These are phyloP conservation scores for Cercospora zeae-maydis DNA, from an alignment of 2,329 filamentous ascomycete species.

Conservation along the genomic window DNA sequence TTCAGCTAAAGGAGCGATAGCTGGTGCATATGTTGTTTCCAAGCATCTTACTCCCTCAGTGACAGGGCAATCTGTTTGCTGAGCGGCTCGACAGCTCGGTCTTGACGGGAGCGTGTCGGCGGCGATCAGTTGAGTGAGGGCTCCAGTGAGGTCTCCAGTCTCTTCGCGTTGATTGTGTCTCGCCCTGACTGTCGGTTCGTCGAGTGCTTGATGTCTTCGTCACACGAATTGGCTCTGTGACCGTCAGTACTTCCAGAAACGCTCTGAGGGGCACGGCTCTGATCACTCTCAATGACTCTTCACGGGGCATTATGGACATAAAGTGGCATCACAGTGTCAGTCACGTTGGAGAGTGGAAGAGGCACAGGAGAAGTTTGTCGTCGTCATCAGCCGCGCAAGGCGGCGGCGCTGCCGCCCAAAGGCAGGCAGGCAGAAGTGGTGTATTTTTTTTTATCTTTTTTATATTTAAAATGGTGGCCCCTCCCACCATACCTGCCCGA, in stretches of 20 bases:
- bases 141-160: too few relatives aligned
- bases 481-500: slow-evolving; percentile 4
- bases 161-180: background rate
- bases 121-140: background rate
- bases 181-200: background rate
- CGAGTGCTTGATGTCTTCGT: background rate
- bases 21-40: background rate
- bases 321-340: background rate
- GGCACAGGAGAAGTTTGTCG: background rate
- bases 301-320: background rate
- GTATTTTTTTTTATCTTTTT: background rate
- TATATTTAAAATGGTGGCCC: background rate
- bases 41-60: background rate
- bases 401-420: background rate
- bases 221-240: background rate
- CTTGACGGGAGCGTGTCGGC: background rate
- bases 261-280: background rate
- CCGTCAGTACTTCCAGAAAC: background rate
- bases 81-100: background rate
- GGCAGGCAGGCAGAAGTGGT: background rate
- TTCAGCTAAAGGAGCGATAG: background rate
- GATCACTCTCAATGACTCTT: background rate
- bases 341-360: background rate
- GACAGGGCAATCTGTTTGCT: background rate
- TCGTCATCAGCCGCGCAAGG: background rate